Conservation (phyloP, 2,329 filamentous ascomycete genomes). For the Boeremia lycopersici region DNA sequence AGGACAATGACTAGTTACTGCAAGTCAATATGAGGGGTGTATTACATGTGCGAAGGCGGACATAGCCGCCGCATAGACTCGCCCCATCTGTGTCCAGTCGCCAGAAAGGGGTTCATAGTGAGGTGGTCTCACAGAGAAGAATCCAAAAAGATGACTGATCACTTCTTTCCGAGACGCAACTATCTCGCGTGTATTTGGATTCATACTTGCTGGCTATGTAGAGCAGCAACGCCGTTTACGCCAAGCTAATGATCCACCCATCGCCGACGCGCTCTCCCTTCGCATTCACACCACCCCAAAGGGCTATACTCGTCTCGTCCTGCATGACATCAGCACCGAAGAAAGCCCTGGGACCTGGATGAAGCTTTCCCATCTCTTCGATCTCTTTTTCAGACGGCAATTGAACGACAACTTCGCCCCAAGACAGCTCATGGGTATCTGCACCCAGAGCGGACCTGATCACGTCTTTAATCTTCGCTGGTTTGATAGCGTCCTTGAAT, state of each 20-base stretch:
- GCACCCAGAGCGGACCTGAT: slow-evolving; percentile 50
- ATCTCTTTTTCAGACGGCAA: slow-evolving; percentile 40
- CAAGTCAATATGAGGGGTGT: too few species aligned
- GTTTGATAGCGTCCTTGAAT: slow-evolving; percentile 44
- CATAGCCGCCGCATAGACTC: too few species aligned
- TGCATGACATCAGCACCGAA: slow-evolving; percentile 51
- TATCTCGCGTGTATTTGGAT: too few species aligned
- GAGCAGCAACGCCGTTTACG: slow-evolving; percentile 23
- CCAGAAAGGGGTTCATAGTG: too few species aligned
- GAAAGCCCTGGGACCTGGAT: slow-evolving; percentile 51
- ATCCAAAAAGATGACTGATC: too few species aligned
- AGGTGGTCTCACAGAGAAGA: too few species aligned
- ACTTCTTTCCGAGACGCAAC: too few species aligned
- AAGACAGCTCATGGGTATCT: slow-evolving; percentile 49
- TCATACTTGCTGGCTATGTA: not conserved
- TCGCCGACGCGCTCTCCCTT: slow-evolving; percentile 52
- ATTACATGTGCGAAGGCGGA: too few species aligned
- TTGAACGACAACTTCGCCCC: slow-evolving; percentile 51
- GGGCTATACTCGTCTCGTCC: slow-evolving; percentile 43
- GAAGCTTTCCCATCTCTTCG: slow-evolving; percentile 48
- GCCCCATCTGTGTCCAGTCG: too few species aligned
- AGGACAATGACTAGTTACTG: too few species aligned
- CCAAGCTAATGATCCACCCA: slow-evolving; percentile 52
- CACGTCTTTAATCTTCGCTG: slow-evolving; percentile 53
- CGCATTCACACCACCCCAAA: slow-evolving; percentile 53